Percentiles rank a stretch among this genome's conserved stretches.
Conservation (phyloP, 1,139 yeast species). For the Candida smagusa region DNA sequence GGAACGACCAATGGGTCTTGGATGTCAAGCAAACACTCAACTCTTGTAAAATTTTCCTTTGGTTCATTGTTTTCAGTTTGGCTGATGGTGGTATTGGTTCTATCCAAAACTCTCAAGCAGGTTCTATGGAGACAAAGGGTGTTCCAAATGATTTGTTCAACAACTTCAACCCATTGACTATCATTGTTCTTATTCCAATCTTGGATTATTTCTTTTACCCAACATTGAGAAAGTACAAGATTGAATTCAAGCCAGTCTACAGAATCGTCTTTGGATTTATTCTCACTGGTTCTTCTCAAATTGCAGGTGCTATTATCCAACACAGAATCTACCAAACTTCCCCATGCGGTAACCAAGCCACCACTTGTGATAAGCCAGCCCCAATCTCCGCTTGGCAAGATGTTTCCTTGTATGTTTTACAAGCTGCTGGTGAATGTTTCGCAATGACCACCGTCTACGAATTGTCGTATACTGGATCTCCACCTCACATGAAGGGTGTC, state of each 20-base stretch:
- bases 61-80: slow-evolving; percentile 59
- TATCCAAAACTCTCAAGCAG: slow-evolving; percentile 63
- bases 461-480: slow-evolving; percentile 68
- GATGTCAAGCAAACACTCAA: slow-evolving; percentile 57
- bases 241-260: slow-evolving; percentile 23
- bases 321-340: slow-evolving; percentile 31
- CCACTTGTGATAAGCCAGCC: slow-evolving; percentile 48
- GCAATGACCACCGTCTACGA: slow-evolving; percentile 68
- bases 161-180: slow-evolving; percentile 66
- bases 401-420: slow-evolving; percentile 46
- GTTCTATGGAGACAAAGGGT: slow-evolving; percentile 62
- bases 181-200: slow-evolving; percentile 62
- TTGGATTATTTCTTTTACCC: slow-evolving; percentile 60
- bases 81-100: slow-evolving; percentile 66
- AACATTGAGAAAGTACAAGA: slow-evolving; percentile 44
- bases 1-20: slow-evolving; percentile 58
- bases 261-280: slow-evolving; percentile 27
- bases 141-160: slow-evolving; percentile 70
- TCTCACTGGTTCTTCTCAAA: slow-evolving; percentile 35
- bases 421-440: slow-evolving; percentile 68
- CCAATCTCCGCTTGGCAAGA: slow-evolving; percentile 60
- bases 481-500: slow-evolving; percentile 63
- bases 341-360: slow-evolving; percentile 41
- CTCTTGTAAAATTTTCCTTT: slow-evolving; percentile 62
- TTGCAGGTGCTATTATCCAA: slow-evolving; percentile 41